A percentile compares a stretch with the other conserved stretches of the same genome.
Conservation (phyloP, 495 filamentous ascomycete genomes). For the Amphirosellinia nigrospora region DNA sequence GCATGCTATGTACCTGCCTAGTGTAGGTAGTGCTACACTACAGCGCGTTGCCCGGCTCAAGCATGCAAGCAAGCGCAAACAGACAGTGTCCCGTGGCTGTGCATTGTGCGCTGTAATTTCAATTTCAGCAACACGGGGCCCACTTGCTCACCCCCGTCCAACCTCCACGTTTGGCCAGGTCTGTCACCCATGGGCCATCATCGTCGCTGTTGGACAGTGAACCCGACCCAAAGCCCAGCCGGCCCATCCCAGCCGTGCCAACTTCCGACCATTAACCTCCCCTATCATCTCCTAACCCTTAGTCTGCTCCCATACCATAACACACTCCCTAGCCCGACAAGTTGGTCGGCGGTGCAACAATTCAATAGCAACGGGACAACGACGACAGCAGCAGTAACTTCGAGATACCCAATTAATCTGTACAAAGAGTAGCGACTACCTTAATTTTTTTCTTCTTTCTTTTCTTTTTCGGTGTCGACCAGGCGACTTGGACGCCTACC, state of each 20-base stretch:
- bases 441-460: not conserved
- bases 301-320: constrained; percentile 6
- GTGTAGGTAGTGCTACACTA: not conserved
- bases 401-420: not conserved
- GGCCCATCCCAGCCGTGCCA: constrained; percentile 20
- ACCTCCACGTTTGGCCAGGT: not conserved
- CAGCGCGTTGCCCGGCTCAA: constrained; percentile 5
- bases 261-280: constrained; percentile 13
- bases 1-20: not conserved
- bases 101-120: constrained; percentile 11
- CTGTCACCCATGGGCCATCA: not conserved
- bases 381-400: not conserved
- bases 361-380: constrained; percentile 2
- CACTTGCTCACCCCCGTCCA: not conserved
- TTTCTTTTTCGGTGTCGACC: not conserved
- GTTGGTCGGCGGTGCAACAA: constrained; percentile 2
- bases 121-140: constrained; percentile 9
- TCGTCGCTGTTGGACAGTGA: not conserved
- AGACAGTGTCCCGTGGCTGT: constrained; percentile 7
- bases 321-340: constrained; percentile 7
- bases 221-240: not conserved
- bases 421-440: constrained; percentile 18
- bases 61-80: not conserved
- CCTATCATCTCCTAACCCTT: constrained; percentile 25
- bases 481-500: constrained; percentile 2